Evolutionary conservation across 768 basidiomycete genomes (phyloP), one percentile per base, ranked within the genome.

Genomic region (Pleurotus djamor): DNA sequence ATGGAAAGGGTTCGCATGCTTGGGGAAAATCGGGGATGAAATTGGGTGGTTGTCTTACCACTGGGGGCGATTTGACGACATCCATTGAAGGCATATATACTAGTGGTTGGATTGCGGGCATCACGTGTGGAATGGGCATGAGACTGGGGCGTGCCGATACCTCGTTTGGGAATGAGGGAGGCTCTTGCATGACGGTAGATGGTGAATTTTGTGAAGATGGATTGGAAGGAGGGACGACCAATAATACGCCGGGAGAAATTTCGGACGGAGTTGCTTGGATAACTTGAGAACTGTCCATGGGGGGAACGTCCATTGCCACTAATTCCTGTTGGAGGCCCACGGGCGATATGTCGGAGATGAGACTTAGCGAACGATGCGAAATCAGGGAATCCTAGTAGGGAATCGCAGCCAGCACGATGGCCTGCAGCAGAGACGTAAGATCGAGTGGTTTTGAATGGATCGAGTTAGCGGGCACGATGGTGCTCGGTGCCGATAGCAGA

Each of bases 1-100:
- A 64, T 4, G 69, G 35, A 63, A 74, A 79, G 3, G 74, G 63
- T 52, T 77, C 73, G 16, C 67, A 32, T 17, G 64, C 63, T 36
- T 69, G 48, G 6, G 66, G 65, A 44, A 81, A 75, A 67, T 82
- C 79, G 16, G 80, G 62, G 50, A 82, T 65, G 62, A 79, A 79
- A 48, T 68, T 66, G 14, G 77, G 70, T 4, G 75, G 63, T 14
- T 75, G 66, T 48, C 64, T 67, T 32, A 69, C 52, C 28, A 64
- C 60, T 34, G 69, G 68, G 21, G 67, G 51, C 56, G 69, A 52
- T 8, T 68, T 65, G 41, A 71, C 61, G 16, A 64, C 61, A 37
- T 78, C 76, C 70, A 79, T 72, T 35, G 73, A 48, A 36, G 69
- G 66, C 65, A 82, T 71, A 59, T 74, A 78, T 38, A 66, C 52